Evolutionary conservation across 805 yeast species (phyloP).

Genomic region (Ogataea trehaloabstinens): DNA sequence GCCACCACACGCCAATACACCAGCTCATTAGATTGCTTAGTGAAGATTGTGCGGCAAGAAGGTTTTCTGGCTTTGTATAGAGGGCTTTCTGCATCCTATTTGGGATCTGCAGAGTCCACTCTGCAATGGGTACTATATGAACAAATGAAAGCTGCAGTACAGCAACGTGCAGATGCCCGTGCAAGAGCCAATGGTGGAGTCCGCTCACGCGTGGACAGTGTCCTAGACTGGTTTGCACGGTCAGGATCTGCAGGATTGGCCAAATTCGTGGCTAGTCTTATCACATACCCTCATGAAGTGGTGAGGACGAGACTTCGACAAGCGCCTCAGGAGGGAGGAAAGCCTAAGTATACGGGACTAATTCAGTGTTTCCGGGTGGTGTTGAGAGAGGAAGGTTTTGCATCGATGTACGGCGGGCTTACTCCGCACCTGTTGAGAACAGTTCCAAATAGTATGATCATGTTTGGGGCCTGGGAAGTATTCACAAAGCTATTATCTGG

Average conservation of each 20-base stretch:
- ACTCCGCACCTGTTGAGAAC: conserved; percentile 96
- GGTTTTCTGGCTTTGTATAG: conserved; percentile 79
- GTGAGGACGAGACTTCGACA: conserved; percentile 94
- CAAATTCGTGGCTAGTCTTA: conserved; percentile 84
- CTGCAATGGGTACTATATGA: conserved; percentile 96
- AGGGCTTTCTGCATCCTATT: conserved; percentile 91
- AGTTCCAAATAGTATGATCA: conserved; percentile 95
- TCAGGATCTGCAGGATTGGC: conserved; percentile 98
- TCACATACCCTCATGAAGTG: conserved; percentile 97
- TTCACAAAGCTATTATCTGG: conserved; percentile 57
- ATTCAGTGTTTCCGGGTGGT: conserved; percentile 82
- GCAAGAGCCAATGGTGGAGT: conserved; percentile 33
- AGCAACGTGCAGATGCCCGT: conserved; percentile 40
- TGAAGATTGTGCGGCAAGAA: conserved; percentile 66
- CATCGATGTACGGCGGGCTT: conserved; percentile 93
- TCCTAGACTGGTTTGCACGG: conserved; percentile 90
- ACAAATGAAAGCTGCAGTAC: conserved; percentile 78
- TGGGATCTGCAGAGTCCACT: conserved; percentile 91
- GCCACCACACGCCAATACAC: conserved; percentile 61
- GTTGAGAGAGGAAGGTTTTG: conserved; percentile 89
- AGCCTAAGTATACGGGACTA: conserved; percentile 85
- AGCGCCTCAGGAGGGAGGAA: conserved; percentile 78
- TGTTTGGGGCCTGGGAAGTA: conserved; percentile 99
- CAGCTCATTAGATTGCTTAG: conserved; percentile 82
- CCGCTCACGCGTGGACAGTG: conserved; percentile 52